phyloP scores from a whole-genome alignment of 441 rosid genomes.

The Aleurites moluccanus region DNA sequence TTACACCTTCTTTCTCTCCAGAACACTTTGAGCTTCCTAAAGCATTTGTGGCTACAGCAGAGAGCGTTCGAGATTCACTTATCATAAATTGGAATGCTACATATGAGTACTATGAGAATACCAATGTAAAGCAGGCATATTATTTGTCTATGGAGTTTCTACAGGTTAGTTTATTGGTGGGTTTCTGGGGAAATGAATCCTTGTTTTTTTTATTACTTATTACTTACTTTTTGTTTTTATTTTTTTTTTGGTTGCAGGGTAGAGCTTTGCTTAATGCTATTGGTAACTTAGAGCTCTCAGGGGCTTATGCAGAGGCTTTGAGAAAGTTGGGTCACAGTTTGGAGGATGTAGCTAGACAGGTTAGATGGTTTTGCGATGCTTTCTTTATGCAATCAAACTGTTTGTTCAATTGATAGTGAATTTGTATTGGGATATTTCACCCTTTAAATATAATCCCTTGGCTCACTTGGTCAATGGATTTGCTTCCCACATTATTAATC shows the following conservation, averaged over 20 bases:
- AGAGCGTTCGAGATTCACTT: constrained; percentile 44
- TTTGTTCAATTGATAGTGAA: neutral
- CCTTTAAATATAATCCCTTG: no score
- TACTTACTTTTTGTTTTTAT: no score
- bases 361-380: constrained; percentile 13
- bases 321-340: constrained; percentile 37
- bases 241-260: constrained; percentile 30
- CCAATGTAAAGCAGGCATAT: constrained; percentile 43
- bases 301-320: constrained; percentile 50
- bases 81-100: constrained; percentile 49
- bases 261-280: constrained; percentile 51
- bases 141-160: constrained; percentile 51
- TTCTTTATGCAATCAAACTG: neutral
- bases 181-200: neutral
- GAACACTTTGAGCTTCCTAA: constrained; percentile 41
- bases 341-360: constrained; percentile 44
- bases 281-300: constrained; percentile 46
- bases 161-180: constrained; percentile 27
- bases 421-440: neutral
- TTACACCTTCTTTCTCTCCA: constrained; percentile 43
- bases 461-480: no score
- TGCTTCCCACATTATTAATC: no score
- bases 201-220: neutral
- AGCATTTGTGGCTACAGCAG: constrained; percentile 44
- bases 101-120: constrained; percentile 33